phyloP scores from a whole-genome alignment of 2,329 filamentous ascomycete species.

The Sporothrix phasma region DNA sequence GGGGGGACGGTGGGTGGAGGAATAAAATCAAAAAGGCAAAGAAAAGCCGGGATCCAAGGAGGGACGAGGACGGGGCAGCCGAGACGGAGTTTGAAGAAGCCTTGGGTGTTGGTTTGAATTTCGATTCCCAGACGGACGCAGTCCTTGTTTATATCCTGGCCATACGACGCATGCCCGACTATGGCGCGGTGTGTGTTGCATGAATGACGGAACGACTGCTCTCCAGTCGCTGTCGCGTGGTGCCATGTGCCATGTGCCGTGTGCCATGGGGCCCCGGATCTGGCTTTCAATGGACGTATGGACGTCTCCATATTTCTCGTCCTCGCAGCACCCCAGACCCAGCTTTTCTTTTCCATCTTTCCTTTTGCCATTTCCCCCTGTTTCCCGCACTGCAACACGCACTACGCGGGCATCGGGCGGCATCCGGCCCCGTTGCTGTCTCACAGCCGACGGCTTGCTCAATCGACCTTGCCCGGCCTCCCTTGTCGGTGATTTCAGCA shows the following conservation, averaged over 20 bases:
- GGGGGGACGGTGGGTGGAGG: slow-evolving; percentile 49
- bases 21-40: slow-evolving; percentile 41
- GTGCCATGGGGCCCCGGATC: slow-evolving; percentile 7
- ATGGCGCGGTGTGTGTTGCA: background rate
- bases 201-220: too few relatives aligned
- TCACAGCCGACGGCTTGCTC: too few relatives aligned
- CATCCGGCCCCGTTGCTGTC: background rate
- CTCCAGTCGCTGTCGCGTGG: background rate
- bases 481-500: too few relatives aligned
- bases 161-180: background rate
- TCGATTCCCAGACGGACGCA: background rate
- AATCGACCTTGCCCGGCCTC: too few relatives aligned
- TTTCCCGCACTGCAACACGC: slow-evolving; percentile 4
- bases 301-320: slow-evolving; percentile 11
- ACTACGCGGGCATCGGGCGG: slow-evolving; percentile 5
- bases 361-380: background rate
- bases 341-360: background rate
- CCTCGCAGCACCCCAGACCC: too few relatives aligned
- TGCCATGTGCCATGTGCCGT: background rate
- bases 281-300: background rate
- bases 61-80: too few relatives aligned
- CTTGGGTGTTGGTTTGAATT: background rate
- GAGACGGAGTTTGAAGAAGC: background rate
- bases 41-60: background rate
- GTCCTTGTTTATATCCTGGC: background rate